A percentile compares a stretch with the other conserved stretches of the same genome.
Evolutionary conservation across 352 stramenopile genomes (phyloP).

Genomic region (Phytophthora nicotianae): DNA sequence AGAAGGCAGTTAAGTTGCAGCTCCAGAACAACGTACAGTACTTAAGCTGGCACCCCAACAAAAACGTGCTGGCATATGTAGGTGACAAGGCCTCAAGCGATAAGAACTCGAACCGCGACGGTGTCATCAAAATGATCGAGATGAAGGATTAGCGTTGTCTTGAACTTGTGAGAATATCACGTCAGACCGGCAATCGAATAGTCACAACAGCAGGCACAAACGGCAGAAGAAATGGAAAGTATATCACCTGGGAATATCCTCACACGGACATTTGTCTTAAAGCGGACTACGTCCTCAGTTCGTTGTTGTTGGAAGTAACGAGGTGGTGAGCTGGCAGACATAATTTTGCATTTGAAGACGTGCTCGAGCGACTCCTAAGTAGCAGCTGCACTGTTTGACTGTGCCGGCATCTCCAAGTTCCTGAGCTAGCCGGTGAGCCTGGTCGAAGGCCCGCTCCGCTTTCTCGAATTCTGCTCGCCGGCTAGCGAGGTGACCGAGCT

Average conservation of each 20-base stretch:
- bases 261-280: slow-evolving; percentile 1
- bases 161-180: too few relatives aligned
- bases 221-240: slow-evolving; percentile 9
- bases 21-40: slow-evolving; percentile 80
- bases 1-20: slow-evolving; percentile 60
- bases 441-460: slow-evolving; percentile 76
- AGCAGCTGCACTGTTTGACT: slow-evolving; percentile 84
- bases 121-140: slow-evolving; percentile 87
- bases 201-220: slow-evolving; percentile 7
- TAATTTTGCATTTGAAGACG: slow-evolving; percentile 72
- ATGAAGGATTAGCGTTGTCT: slow-evolving; percentile 49
- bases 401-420: slow-evolving; percentile 66
- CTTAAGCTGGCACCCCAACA: slow-evolving; percentile 81
- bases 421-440: slow-evolving; percentile 78
- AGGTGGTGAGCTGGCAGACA: slow-evolving; percentile 49
- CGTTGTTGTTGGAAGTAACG: slow-evolving; percentile 22
- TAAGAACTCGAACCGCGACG: slow-evolving; percentile 82
- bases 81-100: slow-evolving; percentile 79
- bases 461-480: slow-evolving; percentile 61
- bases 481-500: slow-evolving; percentile 79
- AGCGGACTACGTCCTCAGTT: slow-evolving; percentile 9
- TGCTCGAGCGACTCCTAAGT: slow-evolving; percentile 73
- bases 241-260: slow-evolving; percentile 10
- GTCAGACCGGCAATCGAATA: slow-evolving; percentile 1
- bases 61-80: slow-evolving; percentile 85